Evolutionary conservation across 345 rosid genomes (phyloP).

Genomic region (Psidium friedrichsthalianum): DNA sequence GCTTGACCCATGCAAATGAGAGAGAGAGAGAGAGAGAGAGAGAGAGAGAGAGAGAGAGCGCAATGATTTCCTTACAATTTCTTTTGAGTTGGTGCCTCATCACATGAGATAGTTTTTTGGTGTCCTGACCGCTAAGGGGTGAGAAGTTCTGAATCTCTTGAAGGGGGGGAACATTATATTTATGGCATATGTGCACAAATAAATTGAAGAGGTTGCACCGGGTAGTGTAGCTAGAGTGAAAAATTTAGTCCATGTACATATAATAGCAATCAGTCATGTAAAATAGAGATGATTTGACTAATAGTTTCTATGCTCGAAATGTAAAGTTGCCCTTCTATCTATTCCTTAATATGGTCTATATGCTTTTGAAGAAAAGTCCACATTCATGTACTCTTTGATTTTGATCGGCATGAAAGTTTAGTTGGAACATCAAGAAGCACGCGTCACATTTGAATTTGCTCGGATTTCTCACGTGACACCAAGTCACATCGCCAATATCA

Average conservation of each 20-base stretch:
- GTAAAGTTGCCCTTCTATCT: background rate
- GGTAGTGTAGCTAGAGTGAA: background rate
- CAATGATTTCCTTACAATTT: background rate
- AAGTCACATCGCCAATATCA: background rate
- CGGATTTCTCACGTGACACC: background rate
- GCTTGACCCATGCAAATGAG: background rate
- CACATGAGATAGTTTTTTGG: background rate
- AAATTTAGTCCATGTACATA: too few relatives aligned
- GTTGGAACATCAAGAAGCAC: background rate
- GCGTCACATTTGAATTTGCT: background rate
- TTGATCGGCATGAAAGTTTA: background rate
- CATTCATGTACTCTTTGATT: background rate
- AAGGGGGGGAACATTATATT: background rate
- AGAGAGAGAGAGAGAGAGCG: background rate
- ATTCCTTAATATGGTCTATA: background rate
- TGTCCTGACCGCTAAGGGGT: background rate
- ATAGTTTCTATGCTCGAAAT: background rate
- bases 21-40: slow-evolving; percentile 1
- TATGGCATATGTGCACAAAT: background rate
- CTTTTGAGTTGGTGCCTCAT: background rate
- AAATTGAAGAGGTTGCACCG: background rate
- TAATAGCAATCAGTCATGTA: background rate
- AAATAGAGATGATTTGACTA: background rate
- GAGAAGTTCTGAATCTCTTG: background rate
- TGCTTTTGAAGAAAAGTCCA: background rate